Conservation (phyloP, 1,139 yeast genomes). For the Hyphopichia buzzinii region DNA sequence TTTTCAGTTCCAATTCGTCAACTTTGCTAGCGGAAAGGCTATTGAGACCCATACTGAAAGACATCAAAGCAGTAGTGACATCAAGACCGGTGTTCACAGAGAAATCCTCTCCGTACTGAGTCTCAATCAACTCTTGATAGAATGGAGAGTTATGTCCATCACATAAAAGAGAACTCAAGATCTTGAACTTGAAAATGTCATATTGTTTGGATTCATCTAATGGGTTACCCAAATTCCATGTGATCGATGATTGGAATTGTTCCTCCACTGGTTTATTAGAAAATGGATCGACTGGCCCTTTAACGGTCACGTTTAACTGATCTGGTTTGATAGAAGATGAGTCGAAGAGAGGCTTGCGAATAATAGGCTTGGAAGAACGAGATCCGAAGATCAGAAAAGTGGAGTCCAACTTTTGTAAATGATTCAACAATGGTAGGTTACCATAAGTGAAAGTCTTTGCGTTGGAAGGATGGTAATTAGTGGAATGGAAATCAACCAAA, state of each 20-base stretch:
- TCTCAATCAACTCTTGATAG: conserved; percentile 79
- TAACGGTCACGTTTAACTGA: conserved; percentile 30
- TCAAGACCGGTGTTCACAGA: conserved; percentile 89
- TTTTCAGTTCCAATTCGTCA: conserved; percentile 41
- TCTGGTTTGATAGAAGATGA: conserved; percentile 2
- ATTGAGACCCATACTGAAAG: conserved; percentile 84
- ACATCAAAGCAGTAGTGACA: conserved; percentile 70
- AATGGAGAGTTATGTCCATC: conserved; percentile 94
- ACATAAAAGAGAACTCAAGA: conserved; percentile 68
- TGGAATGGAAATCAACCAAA: conserved; percentile 68
- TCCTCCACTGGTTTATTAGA: conserved; percentile 54
- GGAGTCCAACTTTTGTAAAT: conserved; percentile 56
- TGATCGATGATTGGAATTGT: conserved; percentile 76
- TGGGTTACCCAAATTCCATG: conserved; percentile 85
- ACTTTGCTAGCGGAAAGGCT: conserved; percentile 60
- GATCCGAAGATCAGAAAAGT: conserved; percentile 56
- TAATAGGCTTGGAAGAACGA: conserved; percentile 26
- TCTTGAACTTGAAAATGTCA: conserved; percentile 69
- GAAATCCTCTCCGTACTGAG: conserved; percentile 83
- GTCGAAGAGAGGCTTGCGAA: conserved; percentile 28
- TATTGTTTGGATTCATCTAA: conserved; percentile 50
- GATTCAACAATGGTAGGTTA: conserved; percentile 60
- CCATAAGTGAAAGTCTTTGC: conserved; percentile 89
- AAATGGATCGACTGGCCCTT: conserved; percentile 87
- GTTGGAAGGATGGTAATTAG: conserved; percentile 86